Percentiles rank a stretch among this genome's conserved stretches.
These are phyloP conservation scores for Metrosideros polymorpha DNA, from an alignment of 441 rosid genomes.

Conservation along the genomic window DNA sequence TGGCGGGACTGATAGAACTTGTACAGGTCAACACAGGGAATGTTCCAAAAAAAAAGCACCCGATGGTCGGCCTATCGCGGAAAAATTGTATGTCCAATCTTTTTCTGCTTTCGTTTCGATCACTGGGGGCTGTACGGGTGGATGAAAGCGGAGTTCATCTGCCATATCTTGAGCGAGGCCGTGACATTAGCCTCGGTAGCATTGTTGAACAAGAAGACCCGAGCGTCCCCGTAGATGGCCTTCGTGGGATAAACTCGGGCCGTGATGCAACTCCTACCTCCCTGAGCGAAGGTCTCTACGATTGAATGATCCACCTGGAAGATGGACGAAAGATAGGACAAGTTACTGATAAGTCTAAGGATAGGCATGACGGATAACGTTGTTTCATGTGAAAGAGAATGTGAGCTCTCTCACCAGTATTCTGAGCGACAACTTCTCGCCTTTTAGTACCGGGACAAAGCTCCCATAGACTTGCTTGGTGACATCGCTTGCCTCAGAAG, in stretches of 20 bases:
- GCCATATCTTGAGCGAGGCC: slow-evolving; percentile 67
- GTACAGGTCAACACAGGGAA: not conserved
- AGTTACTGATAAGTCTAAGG: not conserved
- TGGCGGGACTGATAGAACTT: not conserved
- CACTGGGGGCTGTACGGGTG: slow-evolving; percentile 20
- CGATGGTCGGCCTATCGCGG: not conserved
- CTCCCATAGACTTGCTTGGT: slow-evolving; percentile 52
- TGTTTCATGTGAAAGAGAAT: not conserved
- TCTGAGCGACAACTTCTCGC: slow-evolving; percentile 65
- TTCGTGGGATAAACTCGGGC: slow-evolving; percentile 80
- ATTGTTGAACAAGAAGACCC: slow-evolving; percentile 78
- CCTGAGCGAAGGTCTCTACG: slow-evolving; percentile 82
- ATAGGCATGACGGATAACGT: not conserved
- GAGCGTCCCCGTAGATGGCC: slow-evolving; percentile 70
- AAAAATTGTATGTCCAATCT: not conserved
- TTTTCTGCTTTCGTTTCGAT: not conserved
- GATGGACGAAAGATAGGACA: not conserved
- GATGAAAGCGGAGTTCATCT: slow-evolving; percentile 81
- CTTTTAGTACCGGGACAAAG: slow-evolving; percentile 61
- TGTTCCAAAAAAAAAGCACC: not conserved
- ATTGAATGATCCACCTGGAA: slow-evolving; percentile 89
- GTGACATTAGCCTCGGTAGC: slow-evolving; percentile 46
- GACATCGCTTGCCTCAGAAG: slow-evolving; percentile 67
- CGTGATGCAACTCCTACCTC: slow-evolving; percentile 75
- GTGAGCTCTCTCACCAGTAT: slow-evolving; percentile 39